phyloP scores from a whole-genome alignment of 495 filamentous ascomycete genomes.

The Penicillium crystallinum region DNA sequence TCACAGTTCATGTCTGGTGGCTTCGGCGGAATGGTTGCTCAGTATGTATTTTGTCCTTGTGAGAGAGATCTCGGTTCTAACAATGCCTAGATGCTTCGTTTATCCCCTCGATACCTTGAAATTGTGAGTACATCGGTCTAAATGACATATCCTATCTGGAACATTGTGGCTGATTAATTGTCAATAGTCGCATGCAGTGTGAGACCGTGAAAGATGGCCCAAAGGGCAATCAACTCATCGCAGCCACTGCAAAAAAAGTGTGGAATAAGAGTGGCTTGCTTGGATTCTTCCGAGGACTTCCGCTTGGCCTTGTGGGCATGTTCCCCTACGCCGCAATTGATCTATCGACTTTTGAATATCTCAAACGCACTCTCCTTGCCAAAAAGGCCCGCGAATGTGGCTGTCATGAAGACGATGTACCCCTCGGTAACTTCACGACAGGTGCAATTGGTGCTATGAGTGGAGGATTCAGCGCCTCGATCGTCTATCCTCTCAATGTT shows the following conservation, averaged over 20 bases:
- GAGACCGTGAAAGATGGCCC: conserved; percentile 82
- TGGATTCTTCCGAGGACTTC: conserved; percentile 85
- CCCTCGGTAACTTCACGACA: conserved; percentile 69
- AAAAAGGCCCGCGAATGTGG: conserved; percentile 64
- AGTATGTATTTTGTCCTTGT: conserved; percentile 47
- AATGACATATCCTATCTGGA: neutral
- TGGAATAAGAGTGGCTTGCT: conserved; percentile 66
- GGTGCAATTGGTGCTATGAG: conserved; percentile 82
- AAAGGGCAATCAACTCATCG: conserved; percentile 78
- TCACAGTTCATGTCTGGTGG: conserved; percentile 92
- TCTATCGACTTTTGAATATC: conserved; percentile 87
- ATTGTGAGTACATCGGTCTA: conserved; percentile 55
- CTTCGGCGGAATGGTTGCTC: conserved; percentile 85
- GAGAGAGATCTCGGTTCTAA: conserved; percentile 15
- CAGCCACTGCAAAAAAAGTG: conserved; percentile 78
- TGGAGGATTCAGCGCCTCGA: conserved; percentile 86
- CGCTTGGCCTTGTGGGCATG: conserved; percentile 89
- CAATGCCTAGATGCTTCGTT: conserved; percentile 63
- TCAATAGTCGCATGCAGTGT: conserved; percentile 78
- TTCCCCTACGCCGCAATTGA: conserved; percentile 98
- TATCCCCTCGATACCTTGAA: conserved; percentile 98
- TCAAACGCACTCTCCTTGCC: conserved; percentile 67
- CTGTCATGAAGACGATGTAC: conserved; percentile 77
- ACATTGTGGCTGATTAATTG: conserved; percentile 15
- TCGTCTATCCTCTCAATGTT: conserved; percentile 94